Evolutionary conservation across 1,139 yeast genomes (phyloP).

Genomic region (Suhomyces yuchorum): DNA sequence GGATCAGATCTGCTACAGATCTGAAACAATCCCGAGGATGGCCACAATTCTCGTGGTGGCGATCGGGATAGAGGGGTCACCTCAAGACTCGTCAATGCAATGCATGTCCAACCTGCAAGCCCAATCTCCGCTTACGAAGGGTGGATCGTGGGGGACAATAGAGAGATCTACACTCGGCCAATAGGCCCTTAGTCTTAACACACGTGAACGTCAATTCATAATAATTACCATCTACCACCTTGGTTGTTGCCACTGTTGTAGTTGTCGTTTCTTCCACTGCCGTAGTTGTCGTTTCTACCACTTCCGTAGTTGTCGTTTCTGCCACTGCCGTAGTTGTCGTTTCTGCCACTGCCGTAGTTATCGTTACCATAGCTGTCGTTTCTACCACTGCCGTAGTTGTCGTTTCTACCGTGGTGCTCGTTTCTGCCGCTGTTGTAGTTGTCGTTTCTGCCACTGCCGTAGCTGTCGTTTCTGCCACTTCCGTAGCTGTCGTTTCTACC

Average conservation of each 20-base stretch:
- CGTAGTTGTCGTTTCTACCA: constrained; percentile 13
- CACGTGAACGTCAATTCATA: constrained; percentile 2
- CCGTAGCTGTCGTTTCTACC: constrained; percentile 16
- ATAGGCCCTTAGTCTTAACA: neutral
- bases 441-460: constrained; percentile 17
- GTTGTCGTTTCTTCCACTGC: constrained; percentile 14
- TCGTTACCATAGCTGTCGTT: constrained; percentile 15
- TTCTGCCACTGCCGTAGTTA: constrained; percentile 12
- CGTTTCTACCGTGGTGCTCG: constrained; percentile 14
- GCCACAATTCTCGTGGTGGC: too few relatives aligned
- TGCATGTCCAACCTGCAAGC: too few relatives aligned
- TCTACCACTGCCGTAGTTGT: constrained; percentile 17
- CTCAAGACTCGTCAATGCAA: too few relatives aligned
- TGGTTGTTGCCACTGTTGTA: constrained; percentile 13
- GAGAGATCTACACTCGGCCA: too few relatives aligned
- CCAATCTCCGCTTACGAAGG: too few relatives aligned
- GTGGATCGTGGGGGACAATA: too few relatives aligned
- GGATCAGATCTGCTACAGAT: neutral
- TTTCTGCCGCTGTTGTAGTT: constrained; percentile 16
- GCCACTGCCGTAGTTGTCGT: constrained; percentile 13
- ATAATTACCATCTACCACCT: constrained; percentile 11
- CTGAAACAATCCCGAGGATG: neutral
- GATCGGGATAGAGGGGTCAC: too few relatives aligned
- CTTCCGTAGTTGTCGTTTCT: constrained; percentile 17
- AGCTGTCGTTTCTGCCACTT: constrained; percentile 14